Conservation (phyloP, 139 green algal genomes). For the Chlamydomonas eustigma region DNA sequence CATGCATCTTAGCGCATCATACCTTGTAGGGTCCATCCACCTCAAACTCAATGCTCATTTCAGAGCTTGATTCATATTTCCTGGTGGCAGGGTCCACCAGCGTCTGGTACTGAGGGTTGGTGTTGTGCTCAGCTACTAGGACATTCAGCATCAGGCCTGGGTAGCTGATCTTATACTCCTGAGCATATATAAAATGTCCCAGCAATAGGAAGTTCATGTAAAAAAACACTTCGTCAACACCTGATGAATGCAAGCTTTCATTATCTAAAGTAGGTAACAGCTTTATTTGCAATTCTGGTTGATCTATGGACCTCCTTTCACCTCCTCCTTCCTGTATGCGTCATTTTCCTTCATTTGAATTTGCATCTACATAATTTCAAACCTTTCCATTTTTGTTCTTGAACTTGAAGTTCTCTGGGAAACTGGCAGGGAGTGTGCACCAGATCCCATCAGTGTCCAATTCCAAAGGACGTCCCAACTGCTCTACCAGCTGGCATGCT, state of each 20-base stretch:
- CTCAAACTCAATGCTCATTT: constrained; percentile 99
- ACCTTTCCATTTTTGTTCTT: constrained; percentile 63
- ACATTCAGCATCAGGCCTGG: constrained; percentile 98
- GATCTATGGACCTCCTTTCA: no score
- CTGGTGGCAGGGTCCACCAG: constrained; percentile 31
- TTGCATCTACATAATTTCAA: constrained; percentile 39
- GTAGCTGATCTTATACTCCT: constrained; percentile 66
- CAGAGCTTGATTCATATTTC: constrained; percentile 65
- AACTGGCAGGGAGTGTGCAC: constrained; percentile 86
- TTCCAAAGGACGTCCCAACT: constrained; percentile 65
- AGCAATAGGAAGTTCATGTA: no score
- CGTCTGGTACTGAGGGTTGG: constrained; percentile 90
- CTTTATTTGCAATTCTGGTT: no score
- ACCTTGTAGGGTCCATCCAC: constrained; percentile 91
- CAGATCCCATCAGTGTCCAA: constrained; percentile 99
- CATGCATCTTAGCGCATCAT: no score
- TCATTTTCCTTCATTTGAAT: no score
- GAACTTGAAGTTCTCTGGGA: constrained; percentile 94
- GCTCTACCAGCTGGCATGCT: constrained; percentile 31
- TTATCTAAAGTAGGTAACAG: no score
- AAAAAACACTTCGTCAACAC: no score
- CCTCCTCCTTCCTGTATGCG: no score
- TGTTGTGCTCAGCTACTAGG: constrained; percentile 90
- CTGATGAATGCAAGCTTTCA: no score
- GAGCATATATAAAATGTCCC: no score